These are phyloP conservation scores for Oryza glaberrima DNA, from an alignment of 176 grass and related monocot genomes.

Conservation along the genomic window DNA sequence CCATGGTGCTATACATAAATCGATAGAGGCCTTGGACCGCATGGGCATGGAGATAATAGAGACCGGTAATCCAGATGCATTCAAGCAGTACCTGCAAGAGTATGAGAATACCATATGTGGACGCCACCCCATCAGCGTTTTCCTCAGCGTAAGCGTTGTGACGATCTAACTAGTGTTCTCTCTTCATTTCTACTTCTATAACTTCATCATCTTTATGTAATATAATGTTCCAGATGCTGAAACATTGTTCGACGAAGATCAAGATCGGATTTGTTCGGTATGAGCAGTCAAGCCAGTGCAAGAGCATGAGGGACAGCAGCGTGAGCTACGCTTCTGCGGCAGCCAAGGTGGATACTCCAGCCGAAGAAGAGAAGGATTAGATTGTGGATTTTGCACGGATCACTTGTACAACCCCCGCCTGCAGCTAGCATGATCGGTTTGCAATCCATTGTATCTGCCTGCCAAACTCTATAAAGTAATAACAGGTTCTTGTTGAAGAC, in stretches of 20 bases:
- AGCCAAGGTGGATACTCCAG: slow-evolving; percentile 56
- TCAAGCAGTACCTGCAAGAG: slow-evolving; percentile 71
- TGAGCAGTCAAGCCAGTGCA: slow-evolving; percentile 95
- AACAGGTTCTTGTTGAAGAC: slow-evolving; percentile 18
- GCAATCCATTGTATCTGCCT: slow-evolving; percentile 1
- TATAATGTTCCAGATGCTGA: slow-evolving; percentile 57
- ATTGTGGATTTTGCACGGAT: neutral
- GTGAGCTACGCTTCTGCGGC: slow-evolving; percentile 85
- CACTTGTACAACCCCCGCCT: neutral
- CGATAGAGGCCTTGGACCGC: slow-evolving; percentile 85
- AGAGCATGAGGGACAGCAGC: slow-evolving; percentile 74
- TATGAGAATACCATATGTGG: slow-evolving; percentile 93
- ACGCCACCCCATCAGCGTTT: slow-evolving; percentile 90
- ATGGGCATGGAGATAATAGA: slow-evolving; percentile 98
- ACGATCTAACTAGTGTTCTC: neutral
- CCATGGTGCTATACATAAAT: slow-evolving; percentile 81
- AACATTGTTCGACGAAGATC: slow-evolving; percentile 67
- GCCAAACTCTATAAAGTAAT: slow-evolving; percentile 26
- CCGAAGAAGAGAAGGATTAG: slow-evolving; percentile 21
- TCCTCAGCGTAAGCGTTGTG: slow-evolving; percentile 74
- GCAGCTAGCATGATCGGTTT: slow-evolving; percentile 20
- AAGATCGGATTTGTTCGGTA: slow-evolving; percentile 85
- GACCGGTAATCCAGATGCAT: slow-evolving; percentile 69
- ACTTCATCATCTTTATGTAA: slow-evolving; percentile 11
- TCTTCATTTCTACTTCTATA: neutral